Evolutionary conservation across 2,329 filamentous ascomycete genomes (phyloP).

Genomic region (Leptographium galeiforme): DNA sequence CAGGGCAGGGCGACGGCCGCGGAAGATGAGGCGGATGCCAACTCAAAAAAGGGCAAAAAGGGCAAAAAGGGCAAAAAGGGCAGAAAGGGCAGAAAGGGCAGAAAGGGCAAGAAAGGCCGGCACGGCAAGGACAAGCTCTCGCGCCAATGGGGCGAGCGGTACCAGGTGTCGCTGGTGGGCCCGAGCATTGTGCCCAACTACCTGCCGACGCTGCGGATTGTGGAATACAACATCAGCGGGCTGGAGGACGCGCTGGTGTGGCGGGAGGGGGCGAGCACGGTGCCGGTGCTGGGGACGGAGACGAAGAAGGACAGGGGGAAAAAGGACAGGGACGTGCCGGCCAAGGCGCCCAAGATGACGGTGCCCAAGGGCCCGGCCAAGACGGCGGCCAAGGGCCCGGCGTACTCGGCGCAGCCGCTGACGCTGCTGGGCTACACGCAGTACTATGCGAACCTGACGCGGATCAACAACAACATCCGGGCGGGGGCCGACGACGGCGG

Average conservation of each 20-base stretch:
- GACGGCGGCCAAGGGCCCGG: slow-evolving; percentile 65
- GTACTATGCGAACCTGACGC: slow-evolving; percentile 88
- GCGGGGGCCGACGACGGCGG: slow-evolving; percentile 15
- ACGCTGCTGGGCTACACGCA: slow-evolving; percentile 73
- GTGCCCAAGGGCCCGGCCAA: slow-evolving; percentile 62
- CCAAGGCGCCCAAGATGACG: slow-evolving; percentile 44
- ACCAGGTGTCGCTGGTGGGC: slow-evolving; percentile 64
- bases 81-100: slow-evolving; percentile 9
- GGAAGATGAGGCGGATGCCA: slow-evolving; percentile 11
- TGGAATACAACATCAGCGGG: slow-evolving; percentile 84
- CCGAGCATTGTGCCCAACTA: slow-evolving; percentile 89
- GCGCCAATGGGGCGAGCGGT: slow-evolving; percentile 64
- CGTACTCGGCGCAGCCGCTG: slow-evolving; percentile 74
- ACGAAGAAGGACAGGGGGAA: neutral
- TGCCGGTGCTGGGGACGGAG: slow-evolving; percentile 11
- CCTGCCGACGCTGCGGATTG: slow-evolving; percentile 77
- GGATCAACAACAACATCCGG: slow-evolving; percentile 61
- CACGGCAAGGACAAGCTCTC: slow-evolving; percentile 17
- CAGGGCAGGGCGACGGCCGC: slow-evolving; percentile 8
- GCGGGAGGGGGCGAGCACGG: slow-evolving; percentile 20
- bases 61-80: slow-evolving; percentile 14
- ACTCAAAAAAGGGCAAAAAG: slow-evolving; percentile 12
- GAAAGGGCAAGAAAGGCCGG: slow-evolving; percentile 13
- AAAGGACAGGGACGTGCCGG: slow-evolving; percentile 19
- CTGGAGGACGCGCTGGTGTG: slow-evolving; percentile 44